phyloP scores from a whole-genome alignment of 768 basidiomycete genomes.

The Austroboletus festivus region DNA sequence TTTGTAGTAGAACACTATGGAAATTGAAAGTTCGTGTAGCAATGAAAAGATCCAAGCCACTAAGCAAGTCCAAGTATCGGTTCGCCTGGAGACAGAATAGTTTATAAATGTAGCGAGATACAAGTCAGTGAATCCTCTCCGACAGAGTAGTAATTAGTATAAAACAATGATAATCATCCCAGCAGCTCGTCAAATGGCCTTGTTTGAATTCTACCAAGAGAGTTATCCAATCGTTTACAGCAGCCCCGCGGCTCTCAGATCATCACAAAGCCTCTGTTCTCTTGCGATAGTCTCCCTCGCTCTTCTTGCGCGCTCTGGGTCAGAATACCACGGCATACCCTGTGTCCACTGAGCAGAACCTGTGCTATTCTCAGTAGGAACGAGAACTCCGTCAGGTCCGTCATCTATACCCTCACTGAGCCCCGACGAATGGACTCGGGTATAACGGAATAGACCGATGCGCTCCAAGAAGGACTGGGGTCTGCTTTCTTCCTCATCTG shows the following conservation, averaged over 20 bases:
- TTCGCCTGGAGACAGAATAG: not conserved
- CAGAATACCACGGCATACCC: conserved; percentile 35
- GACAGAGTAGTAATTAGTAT: conserved; percentile 22
- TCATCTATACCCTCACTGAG: conserved; percentile 2
- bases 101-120: conserved; percentile 10
- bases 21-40: conserved; percentile 3
- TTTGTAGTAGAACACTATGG: not conserved
- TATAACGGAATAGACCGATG: conserved; percentile 20
- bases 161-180: conserved; percentile 2
- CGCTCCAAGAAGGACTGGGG: conserved; percentile 31
- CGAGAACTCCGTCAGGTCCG: conserved; percentile 7
- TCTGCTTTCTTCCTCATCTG: conserved; percentile 25
- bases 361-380: conserved; percentile 27
- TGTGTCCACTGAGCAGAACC: conserved; percentile 21
- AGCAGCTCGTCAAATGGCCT: not conserved
- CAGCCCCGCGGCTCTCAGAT: conserved; percentile 63
- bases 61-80: not conserved
- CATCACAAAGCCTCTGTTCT: conserved; percentile 56
- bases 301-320: conserved; percentile 42
- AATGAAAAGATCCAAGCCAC: too few species aligned
- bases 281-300: conserved; percentile 46
- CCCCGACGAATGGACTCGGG: conserved; percentile 10
- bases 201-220: conserved; percentile 1
- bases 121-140: conserved; percentile 8
- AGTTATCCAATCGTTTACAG: conserved; percentile 35